These are phyloP conservation scores for Elsinoe perseae DNA, from an alignment of 2,329 filamentous ascomycete species.

Conservation along the genomic window DNA sequence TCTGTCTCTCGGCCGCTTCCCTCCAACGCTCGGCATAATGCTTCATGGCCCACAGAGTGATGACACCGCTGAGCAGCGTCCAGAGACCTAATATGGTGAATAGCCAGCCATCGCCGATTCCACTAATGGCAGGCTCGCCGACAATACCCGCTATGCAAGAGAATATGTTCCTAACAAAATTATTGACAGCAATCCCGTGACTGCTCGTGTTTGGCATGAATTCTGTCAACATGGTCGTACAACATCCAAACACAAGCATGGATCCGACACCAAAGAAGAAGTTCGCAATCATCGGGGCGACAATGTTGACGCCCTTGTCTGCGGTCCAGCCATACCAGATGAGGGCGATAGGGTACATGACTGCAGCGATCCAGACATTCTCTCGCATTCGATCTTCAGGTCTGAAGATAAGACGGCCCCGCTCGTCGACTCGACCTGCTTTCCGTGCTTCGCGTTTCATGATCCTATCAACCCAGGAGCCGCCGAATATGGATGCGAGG, in stretches of 20 bases:
- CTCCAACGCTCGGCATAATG: slow-evolving; percentile 29
- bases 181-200: slow-evolving; percentile 70
- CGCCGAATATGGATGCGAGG: slow-evolving; percentile 59
- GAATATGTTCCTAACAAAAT: slow-evolving; percentile 72
- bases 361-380: slow-evolving; percentile 68
- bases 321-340: slow-evolving; percentile 73
- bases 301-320: slow-evolving; percentile 46
- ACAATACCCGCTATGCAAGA: slow-evolving; percentile 63
- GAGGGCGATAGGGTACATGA: slow-evolving; percentile 61
- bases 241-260: slow-evolving; percentile 69
- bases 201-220: slow-evolving; percentile 67
- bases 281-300: slow-evolving; percentile 29
- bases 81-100: slow-evolving; percentile 50
- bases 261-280: slow-evolving; percentile 61
- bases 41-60: slow-evolving; percentile 31
- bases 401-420: slow-evolving; percentile 58
- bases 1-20: background rate
- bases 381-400: slow-evolving; percentile 79
- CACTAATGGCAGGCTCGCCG: slow-evolving; percentile 60
- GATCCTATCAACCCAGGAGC: slow-evolving; percentile 70
- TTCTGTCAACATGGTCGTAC: slow-evolving; percentile 78
- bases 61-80: slow-evolving; percentile 23
- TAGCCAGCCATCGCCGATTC: slow-evolving; percentile 67
- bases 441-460: slow-evolving; percentile 68
- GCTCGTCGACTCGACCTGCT: slow-evolving; percentile 59